These are phyloP conservation scores for Coemansia asiatica DNA, from an alignment of 192 early-diverging fungal genomes.

Conservation along the genomic window DNA sequence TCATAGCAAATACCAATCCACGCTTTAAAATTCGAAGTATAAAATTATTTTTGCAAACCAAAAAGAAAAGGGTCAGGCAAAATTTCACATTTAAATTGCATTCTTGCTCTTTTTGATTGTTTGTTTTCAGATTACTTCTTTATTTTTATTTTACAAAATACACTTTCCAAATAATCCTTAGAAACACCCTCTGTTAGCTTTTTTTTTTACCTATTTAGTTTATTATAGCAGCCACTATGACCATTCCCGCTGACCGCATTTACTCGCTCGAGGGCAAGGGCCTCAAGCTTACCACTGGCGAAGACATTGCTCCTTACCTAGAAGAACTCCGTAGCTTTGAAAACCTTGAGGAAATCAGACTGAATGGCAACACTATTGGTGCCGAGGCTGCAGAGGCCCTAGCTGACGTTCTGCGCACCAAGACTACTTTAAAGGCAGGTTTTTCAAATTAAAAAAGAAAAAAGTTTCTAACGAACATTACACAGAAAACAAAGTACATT, in stretches of 20 bases:
- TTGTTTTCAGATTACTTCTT: neutral
- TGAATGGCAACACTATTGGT: constrained; percentile 92
- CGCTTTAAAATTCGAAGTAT: too few species aligned
- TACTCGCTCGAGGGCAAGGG: constrained; percentile 88
- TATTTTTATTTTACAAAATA: neutral
- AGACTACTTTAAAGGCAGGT: constrained; percentile 71
- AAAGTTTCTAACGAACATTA: too few species aligned
- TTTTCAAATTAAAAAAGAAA: neutral
- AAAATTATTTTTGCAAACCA: too few species aligned
- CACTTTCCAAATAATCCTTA: neutral
- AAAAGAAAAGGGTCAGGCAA: too few species aligned
- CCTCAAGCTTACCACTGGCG: constrained; percentile 84
- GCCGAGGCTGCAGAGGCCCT: constrained; percentile 85
- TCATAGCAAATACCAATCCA: too few species aligned
- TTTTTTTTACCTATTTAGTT: neutral
- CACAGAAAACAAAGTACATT: too few species aligned
- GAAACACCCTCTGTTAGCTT: neutral
- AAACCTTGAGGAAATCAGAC: constrained; percentile 66
- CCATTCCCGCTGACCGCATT: constrained; percentile 52
- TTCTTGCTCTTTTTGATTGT: neutral
- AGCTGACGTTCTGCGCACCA: constrained; percentile 67
- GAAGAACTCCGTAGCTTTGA: constrained; percentile 66
- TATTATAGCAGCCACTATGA: constrained; percentile 10
- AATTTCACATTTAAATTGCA: too few species aligned
- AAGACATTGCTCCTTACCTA: constrained; percentile 75